Evolutionary conservation across 257 asterid species (phyloP), one percentile per base, ranked within the genome.

Genomic region (Fraxinus anomala): DNA sequence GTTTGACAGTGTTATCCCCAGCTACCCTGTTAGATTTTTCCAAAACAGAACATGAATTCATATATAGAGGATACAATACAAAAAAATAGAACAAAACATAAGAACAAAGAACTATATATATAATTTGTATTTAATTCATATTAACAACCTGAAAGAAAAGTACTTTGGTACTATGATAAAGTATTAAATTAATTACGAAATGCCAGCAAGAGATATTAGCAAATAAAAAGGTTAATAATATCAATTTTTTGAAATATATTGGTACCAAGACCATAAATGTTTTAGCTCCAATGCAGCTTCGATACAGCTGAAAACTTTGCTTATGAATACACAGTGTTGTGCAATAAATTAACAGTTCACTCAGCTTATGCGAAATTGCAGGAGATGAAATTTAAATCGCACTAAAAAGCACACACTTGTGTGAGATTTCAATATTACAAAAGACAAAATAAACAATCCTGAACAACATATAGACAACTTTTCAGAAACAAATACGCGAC

Each of bases 1-100:
- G 89, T 75, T 87, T 87, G 80, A 89, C 79, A 68, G 77, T 75
- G 75, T 83, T 96, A 80, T 86, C 89, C 80, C 69, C 85, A 13
- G 80, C 80, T 33, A 83, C 80, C 89, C 98, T 96, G 75, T 30
- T 21, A 85, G 31, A 76, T 68, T 70, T 76, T 76, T 31, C 5
- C 73, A 33, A 68, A 80, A 40, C 34, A 79, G 28, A 17, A 79
- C 21, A 33, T 37, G 77, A 56, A 59, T 77, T 33, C 73, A 74
- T 59, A 21, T 76, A 21, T 76, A 39, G 33, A 70, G 68, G 30
- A 73, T 37, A 37, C 42, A 34, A 49, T 31, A 74, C 17, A 8
- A 63, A 63, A 26, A 2, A 24, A 23, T 13, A 24, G 36, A 63
- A 63, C 2, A 39, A 42, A 17, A 79, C 34, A 67, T 40, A 24